These are phyloP conservation scores for Mycoemilia scoparia DNA, from an alignment of 192 early-diverging fungal species.

Conservation along the genomic window DNA sequence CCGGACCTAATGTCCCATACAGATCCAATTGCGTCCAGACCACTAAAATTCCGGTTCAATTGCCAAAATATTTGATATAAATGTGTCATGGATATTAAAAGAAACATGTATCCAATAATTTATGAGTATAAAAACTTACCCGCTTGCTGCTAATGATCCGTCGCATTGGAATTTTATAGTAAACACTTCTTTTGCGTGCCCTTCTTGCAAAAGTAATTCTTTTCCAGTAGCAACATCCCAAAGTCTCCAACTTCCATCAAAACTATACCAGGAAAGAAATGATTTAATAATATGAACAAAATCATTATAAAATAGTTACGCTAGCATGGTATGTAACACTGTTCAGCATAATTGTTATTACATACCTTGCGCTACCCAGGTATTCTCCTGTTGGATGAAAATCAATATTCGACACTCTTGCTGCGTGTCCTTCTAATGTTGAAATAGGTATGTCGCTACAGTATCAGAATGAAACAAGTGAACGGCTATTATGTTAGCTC, in stretches of 20 bases:
- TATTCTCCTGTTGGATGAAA: slow-evolving; percentile 82
- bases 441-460: slow-evolving; percentile 56
- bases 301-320: background rate
- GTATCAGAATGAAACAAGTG: too few species aligned
- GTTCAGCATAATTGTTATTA: too few species aligned
- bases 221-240: slow-evolving; percentile 69
- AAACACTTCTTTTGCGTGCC: slow-evolving; percentile 88
- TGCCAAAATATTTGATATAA: background rate
- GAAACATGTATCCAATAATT: slow-evolving; percentile 4
- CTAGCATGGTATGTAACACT: background rate
- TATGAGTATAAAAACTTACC: slow-evolving; percentile 27
- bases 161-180: slow-evolving; percentile 81
- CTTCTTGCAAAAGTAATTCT: slow-evolving; percentile 80
- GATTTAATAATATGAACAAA: background rate
- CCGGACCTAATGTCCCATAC: slow-evolving; percentile 95
- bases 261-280: slow-evolving; percentile 14
- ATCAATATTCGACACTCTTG: slow-evolving; percentile 64
- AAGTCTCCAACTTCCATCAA: slow-evolving; percentile 88
- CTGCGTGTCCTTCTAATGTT: slow-evolving; percentile 59
- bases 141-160: slow-evolving; percentile 76
- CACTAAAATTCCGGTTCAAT: too few species aligned
- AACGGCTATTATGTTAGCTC: background rate
- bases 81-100: background rate
- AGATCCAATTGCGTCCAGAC: slow-evolving; percentile 79
- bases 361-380: slow-evolving; percentile 42